These are phyloP conservation scores for Angomonas ambiguus DNA, from an alignment of 208 protist species.

Conservation along the genomic window DNA sequence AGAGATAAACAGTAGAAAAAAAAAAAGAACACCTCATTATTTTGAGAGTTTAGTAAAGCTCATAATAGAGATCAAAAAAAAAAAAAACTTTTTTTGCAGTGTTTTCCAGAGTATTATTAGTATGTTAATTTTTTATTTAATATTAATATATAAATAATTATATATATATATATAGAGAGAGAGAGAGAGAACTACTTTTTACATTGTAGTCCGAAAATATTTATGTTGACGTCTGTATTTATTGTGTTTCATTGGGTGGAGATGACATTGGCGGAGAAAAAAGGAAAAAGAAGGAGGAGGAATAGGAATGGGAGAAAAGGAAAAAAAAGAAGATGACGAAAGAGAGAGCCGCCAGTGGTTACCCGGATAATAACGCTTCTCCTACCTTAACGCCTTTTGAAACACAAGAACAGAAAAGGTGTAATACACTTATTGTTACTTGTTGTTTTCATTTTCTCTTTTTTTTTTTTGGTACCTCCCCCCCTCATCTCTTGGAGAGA, in stretches of 20 bases:
- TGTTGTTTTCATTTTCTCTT: background rate
- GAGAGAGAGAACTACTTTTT: background rate
- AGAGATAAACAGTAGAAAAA: background rate
- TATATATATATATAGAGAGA: background rate
- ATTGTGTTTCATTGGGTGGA: background rate
- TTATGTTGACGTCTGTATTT: background rate
- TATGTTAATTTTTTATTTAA: conserved; percentile 1
- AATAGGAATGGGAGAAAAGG: background rate
- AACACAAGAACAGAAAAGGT: background rate
- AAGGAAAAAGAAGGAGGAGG: background rate
- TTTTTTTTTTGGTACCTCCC: background rate
- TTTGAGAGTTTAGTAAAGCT: too few relatives aligned
- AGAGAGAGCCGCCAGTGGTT: too few relatives aligned
- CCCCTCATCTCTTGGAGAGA: background rate
- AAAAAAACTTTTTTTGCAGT: background rate
- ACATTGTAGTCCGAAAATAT: background rate
- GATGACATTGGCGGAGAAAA: background rate
- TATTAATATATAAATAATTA: conserved; percentile 4
- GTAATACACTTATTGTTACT: background rate
- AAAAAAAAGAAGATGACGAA: too few relatives aligned
- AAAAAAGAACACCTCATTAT: background rate
- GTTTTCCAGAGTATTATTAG: conserved; percentile 4
- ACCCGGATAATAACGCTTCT: background rate
- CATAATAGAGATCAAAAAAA: too few relatives aligned
- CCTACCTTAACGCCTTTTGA: background rate